Conservation (phyloP, 2,329 filamentous ascomycete genomes). For the Pestalotiopsis sp. region DNA sequence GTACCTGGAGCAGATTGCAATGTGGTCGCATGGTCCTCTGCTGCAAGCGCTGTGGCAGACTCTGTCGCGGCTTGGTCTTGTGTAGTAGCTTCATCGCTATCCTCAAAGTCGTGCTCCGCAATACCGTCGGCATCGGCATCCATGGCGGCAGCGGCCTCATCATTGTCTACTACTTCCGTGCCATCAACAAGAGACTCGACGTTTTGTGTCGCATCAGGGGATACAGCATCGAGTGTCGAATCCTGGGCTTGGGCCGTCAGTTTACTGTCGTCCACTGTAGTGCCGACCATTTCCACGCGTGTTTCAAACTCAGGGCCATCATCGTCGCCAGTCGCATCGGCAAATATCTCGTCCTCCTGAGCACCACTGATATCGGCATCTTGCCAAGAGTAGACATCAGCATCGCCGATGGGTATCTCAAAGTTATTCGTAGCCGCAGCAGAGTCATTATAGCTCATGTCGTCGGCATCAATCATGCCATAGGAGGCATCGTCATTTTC, state of each 20-base stretch:
- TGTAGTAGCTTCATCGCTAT: no score
- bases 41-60: not conserved
- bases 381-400: slow-evolving; percentile 28
- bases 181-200: not conserved
- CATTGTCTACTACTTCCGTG: not conserved
- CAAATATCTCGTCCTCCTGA: not conserved
- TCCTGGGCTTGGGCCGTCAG: not conserved
- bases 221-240: not conserved
- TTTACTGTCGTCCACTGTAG: not conserved
- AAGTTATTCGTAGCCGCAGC: slow-evolving; percentile 27
- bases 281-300: not conserved
- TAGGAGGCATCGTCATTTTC: slow-evolving; percentile 34
- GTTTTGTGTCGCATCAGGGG: not conserved
- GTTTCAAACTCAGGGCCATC: not conserved
- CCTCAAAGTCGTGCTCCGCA: not conserved
- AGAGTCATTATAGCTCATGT: slow-evolving; percentile 25
- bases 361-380: slow-evolving; percentile 9
- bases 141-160: not conserved
- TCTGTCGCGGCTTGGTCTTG: not conserved
- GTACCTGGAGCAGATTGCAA: not conserved
- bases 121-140: not conserved
- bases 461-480: slow-evolving; percentile 33
- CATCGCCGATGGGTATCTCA: slow-evolving; percentile 31
- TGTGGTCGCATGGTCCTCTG: not conserved
- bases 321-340: not conserved